These are phyloP conservation scores for Neurospora cerealis DNA, from an alignment of 495 filamentous ascomycete genomes.

Conservation along the genomic window DNA sequence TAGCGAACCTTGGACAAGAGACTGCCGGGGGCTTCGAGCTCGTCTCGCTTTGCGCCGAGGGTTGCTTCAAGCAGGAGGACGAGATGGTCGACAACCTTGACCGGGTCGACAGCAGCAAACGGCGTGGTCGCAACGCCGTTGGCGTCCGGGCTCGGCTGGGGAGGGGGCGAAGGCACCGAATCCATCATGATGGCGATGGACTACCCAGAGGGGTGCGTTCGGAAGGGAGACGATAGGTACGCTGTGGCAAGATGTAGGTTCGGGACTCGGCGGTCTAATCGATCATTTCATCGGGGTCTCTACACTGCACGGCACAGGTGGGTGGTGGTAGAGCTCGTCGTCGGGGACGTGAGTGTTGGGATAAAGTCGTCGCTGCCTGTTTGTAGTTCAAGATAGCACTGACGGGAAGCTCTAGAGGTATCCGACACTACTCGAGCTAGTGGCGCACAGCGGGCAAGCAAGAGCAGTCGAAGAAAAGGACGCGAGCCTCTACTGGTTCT, in stretches of 20 bases:
- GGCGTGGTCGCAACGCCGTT: constrained; percentile 34
- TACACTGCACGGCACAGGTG: not conserved
- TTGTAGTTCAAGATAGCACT: not conserved
- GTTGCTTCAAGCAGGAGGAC: constrained; percentile 68
- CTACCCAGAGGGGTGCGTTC: not conserved
- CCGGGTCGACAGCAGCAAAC: constrained; percentile 39
- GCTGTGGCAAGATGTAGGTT: not conserved
- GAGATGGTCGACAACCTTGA: constrained; percentile 66
- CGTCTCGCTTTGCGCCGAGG: constrained; percentile 69
- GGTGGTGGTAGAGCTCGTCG: not conserved
- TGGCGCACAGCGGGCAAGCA: not conserved
- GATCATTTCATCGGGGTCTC: not conserved
- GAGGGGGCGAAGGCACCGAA: constrained; percentile 30
- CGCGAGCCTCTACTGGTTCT: not conserved
- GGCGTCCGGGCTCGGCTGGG: constrained; percentile 25
- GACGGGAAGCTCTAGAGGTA: not conserved
- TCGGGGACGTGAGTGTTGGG: not conserved
- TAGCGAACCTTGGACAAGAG: constrained; percentile 62
- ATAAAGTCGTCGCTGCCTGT: not conserved
- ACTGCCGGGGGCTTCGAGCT: constrained; percentile 72
- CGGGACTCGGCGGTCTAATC: not conserved
- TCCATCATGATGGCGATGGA: constrained; percentile 30
- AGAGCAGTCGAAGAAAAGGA: not conserved
- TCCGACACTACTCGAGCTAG: not conserved
- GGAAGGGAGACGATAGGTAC: not conserved